These are phyloP conservation scores for Populus tomentosa DNA, from an alignment of 441 rosid species.

Conservation along the genomic window DNA sequence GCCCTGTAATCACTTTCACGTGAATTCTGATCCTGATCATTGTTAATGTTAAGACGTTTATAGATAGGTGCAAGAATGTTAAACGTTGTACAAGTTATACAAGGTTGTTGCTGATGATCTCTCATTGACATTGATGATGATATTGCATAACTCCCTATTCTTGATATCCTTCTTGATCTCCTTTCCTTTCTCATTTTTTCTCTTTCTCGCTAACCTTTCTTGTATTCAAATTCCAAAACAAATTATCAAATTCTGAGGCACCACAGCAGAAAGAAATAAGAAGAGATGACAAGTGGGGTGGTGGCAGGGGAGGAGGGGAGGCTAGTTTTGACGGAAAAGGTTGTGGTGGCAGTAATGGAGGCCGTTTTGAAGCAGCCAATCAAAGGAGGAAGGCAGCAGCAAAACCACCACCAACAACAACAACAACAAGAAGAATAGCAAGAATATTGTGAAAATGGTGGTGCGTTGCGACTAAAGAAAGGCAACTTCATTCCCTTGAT, in stretches of 20 bases:
- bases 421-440: not conserved
- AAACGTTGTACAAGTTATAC: slow-evolving; percentile 86
- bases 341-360: not conserved
- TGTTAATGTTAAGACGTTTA: slow-evolving; percentile 55
- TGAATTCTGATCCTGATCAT: slow-evolving; percentile 47
- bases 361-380: not conserved
- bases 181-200: slow-evolving; percentile 24
- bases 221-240: not conserved
- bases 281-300: not conserved
- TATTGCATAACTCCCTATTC: slow-evolving; percentile 85
- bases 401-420: not conserved
- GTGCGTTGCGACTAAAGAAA: not conserved
- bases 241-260: not conserved
- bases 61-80: slow-evolving; percentile 92
- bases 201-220: not conserved
- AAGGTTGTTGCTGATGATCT: slow-evolving; percentile 67
- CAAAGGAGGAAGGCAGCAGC: not conserved
- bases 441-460: not conserved
- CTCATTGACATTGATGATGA: slow-evolving; percentile 66
- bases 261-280: not conserved
- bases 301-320: not conserved
- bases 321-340: not conserved
- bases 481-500: not conserved
- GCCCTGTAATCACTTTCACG: slow-evolving; percentile 72
- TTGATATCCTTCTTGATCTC: slow-evolving; percentile 29